Evolutionary conservation across 1,284 basidiomycete genomes (phyloP), one percentile per base, ranked within the genome.

Genomic region (Apiotrichum porosum): DNA sequence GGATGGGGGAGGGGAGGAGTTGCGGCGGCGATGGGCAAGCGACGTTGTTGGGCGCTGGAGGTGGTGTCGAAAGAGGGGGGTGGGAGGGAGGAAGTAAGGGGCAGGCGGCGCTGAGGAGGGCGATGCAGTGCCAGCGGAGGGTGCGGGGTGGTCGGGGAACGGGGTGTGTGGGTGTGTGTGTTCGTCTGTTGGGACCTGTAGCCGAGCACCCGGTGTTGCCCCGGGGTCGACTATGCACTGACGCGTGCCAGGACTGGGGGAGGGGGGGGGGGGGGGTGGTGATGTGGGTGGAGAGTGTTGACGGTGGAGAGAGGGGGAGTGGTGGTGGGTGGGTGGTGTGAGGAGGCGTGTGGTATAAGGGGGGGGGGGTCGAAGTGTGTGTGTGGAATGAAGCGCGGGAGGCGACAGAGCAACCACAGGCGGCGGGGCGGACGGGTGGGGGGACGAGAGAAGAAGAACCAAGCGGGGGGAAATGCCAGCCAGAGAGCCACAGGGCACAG

Each of bases 101-200:
- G n/a, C n/a, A n/a, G n/a, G n/a, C n/a, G 32, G 32, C n/a, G 41
- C 21, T 17, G 37, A 33, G 32, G 45, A 42, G 38, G 39, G 14
- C 4, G 13, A 9, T 38, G 6, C 8, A 9, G n/a, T n/a, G n/a
- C n/a, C n/a, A n/a, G n/a, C n/a, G n/a, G n/a, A n/a, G n/a, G n/a
- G n/a, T n/a, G n/a, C n/a, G n/a, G n/a, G n/a, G n/a, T n/a, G n/a
- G n/a, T n/a, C n/a, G n/a, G n/a, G n/a, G n/a, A n/a, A n/a, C n/a
- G n/a, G n/a, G n/a, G n/a, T n/a, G n/a, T n/a, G n/a, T n/a, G n/a
- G n/a, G n/a, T n/a, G n/a, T n/a, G n/a, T n/a, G n/a, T n/a, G n/a
- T n/a, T n/a, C n/a, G n/a, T n/a, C n/a, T n/a, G n/a, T n/a, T n/a
- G n/a, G n/a, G n/a, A n/a, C n/a, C n/a, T n/a, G n/a, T n/a, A n/a